Percentiles rank a stretch among this genome's conserved stretches.
phyloP scores from a whole-genome alignment of 495 filamentous ascomycete species.

The Emericellopsis terricola region DNA sequence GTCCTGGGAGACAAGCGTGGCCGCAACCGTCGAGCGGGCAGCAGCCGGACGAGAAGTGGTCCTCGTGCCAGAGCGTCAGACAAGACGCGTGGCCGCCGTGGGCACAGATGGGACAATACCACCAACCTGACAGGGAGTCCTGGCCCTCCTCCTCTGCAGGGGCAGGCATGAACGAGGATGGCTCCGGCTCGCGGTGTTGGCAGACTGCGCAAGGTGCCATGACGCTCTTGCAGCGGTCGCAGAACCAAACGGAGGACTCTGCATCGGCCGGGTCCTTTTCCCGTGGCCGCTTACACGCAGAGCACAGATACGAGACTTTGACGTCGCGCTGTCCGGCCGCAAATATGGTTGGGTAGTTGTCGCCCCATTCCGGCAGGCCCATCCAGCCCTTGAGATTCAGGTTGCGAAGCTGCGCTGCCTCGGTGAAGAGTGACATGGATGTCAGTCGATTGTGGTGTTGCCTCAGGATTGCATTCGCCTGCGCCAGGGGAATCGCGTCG shows the following conservation, averaged over 20 bases:
- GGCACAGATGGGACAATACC: slow-evolving; percentile 54
- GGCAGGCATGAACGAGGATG: slow-evolving; percentile 3
- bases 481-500: slow-evolving; percentile 26
- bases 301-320: slow-evolving; percentile 27
- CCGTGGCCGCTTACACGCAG: slow-evolving; percentile 30
- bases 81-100: slow-evolving; percentile 60
- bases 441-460: slow-evolving; percentile 49
- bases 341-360: slow-evolving; percentile 41
- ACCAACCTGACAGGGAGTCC: slow-evolving; percentile 32
- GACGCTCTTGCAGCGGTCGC: slow-evolving; percentile 20
- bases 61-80: slow-evolving; percentile 44
- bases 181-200: slow-evolving; percentile 17
- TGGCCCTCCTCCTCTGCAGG: slow-evolving; percentile 4
- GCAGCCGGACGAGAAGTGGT: slow-evolving; percentile 39
- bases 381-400: slow-evolving; percentile 36
- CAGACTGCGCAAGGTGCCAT: slow-evolving; percentile 28
- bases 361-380: slow-evolving; percentile 18
- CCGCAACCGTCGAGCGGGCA: slow-evolving; percentile 58
- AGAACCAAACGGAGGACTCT: slow-evolving; percentile 25
- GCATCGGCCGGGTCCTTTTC: slow-evolving; percentile 25
- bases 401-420: slow-evolving; percentile 52
- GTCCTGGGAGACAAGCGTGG: slow-evolving; percentile 52
- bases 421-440: slow-evolving; percentile 42
- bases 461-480: slow-evolving; percentile 35
- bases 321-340: slow-evolving; percentile 31